Evolutionary conservation across 768 basidiomycete species (phyloP).

Genomic region (Mycena albidolilacea): DNA sequence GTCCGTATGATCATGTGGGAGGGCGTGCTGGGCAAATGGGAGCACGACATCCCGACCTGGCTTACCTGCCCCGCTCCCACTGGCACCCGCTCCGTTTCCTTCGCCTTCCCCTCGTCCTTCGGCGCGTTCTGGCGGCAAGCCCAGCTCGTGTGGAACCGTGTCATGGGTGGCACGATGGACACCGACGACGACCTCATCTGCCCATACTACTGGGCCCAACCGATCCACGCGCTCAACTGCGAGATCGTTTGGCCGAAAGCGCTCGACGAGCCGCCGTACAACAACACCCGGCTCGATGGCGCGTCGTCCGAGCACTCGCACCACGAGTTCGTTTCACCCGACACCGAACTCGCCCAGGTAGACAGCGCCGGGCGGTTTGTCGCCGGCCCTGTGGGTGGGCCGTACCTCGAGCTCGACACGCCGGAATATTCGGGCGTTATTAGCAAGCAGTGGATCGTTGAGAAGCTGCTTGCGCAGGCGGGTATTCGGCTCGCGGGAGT

Average conservation of each 20-base stretch:
- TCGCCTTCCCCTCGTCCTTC: not conserved
- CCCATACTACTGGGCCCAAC: constrained; percentile 84
- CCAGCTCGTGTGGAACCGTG: not conserved
- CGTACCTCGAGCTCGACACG: constrained; percentile 83
- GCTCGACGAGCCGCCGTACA: constrained; percentile 68
- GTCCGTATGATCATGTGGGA: constrained; percentile 92
- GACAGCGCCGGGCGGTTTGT: constrained; percentile 35
- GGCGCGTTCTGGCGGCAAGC: constrained; percentile 48
- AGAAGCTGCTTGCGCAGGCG: constrained; percentile 86
- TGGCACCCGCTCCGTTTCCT: constrained; percentile 18
- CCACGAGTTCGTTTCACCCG: constrained; percentile 10
- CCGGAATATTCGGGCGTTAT: constrained; percentile 84
- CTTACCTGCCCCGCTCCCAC: constrained; percentile 71
- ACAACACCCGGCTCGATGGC: constrained; percentile 40
- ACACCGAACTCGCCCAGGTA: constrained; percentile 28
- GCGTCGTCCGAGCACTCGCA: constrained; percentile 11
- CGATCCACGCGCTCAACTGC: constrained; percentile 86
- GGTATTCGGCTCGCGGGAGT: constrained; percentile 89
- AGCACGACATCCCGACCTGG: constrained; percentile 74
- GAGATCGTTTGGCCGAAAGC: constrained; percentile 84
- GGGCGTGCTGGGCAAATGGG: constrained; percentile 82
- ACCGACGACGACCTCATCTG: constrained; percentile 75
- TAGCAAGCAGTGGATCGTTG: constrained; percentile 76
- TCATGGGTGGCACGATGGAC: constrained; percentile 37
- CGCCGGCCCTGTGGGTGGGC: constrained; percentile 23